Evolutionary conservation across 805 yeast species (phyloP).

Genomic region (Hyphopichia homilentoma): DNA sequence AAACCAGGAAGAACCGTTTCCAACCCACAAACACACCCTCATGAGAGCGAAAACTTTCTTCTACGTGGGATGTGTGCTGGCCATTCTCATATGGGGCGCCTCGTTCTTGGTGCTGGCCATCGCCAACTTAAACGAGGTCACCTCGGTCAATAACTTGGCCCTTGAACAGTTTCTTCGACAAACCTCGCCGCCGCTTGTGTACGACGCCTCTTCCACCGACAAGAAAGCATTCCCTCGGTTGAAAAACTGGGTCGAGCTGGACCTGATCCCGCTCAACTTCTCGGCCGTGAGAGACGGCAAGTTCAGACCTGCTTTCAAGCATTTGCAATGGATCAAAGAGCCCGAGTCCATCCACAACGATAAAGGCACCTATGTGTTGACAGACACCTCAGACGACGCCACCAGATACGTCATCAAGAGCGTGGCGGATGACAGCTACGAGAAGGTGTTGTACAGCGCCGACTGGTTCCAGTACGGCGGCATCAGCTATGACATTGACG

Average conservation of each 20-base stretch:
- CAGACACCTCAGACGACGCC: slow-evolving; percentile 31
- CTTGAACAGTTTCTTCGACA: slow-evolving; percentile 3
- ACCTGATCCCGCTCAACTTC: slow-evolving; percentile 24
- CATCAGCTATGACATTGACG: slow-evolving; percentile 44
- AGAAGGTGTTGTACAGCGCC: slow-evolving; percentile 48
- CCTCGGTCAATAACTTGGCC: slow-evolving; percentile 1
- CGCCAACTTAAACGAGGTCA: slow-evolving; percentile 9
- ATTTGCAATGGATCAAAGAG: slow-evolving; percentile 67
- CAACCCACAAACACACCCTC: no score
- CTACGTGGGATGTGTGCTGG: slow-evolving; percentile 16
- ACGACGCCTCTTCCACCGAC: slow-evolving; percentile 1
- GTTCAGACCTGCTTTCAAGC: slow-evolving; percentile 49
- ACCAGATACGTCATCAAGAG: slow-evolving; percentile 55
- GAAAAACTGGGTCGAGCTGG: slow-evolving; percentile 2
- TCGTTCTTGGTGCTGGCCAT: slow-evolving; percentile 25
- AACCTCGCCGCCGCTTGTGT: slow-evolving; percentile 2
- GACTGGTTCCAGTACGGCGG: slow-evolving; percentile 40
- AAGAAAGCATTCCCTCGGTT: slow-evolving; percentile 1
- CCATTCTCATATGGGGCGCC: slow-evolving; percentile 35
- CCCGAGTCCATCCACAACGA: slow-evolving; percentile 50
- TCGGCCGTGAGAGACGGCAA: slow-evolving; percentile 46
- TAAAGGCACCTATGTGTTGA: slow-evolving; percentile 60
- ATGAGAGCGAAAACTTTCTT: neutral
- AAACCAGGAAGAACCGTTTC: no score
- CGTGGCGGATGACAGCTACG: slow-evolving; percentile 41